Evolutionary conservation across 805 yeast genomes (phyloP).

Genomic region (Wickerhamomyces sydowiorum): DNA sequence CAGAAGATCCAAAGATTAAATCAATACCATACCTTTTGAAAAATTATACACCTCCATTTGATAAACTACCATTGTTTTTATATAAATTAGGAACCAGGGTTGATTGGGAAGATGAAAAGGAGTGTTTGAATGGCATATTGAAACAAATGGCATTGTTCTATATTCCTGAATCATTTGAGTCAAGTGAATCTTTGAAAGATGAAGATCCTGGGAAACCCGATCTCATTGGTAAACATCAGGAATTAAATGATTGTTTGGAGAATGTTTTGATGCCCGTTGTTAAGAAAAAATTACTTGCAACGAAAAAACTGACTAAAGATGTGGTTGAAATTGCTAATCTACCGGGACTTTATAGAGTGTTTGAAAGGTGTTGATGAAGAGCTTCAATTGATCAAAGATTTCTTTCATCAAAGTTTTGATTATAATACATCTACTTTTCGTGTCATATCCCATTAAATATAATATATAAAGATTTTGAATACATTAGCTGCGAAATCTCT

Average conservation of each 20-base stretch:
- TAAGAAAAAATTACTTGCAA: conserved; percentile 59
- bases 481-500: no score
- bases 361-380: conserved; percentile 82
- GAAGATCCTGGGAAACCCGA: conserved; percentile 16
- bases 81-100: conserved; percentile 54
- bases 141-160: conserved; percentile 68
- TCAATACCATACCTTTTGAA: conserved; percentile 66
- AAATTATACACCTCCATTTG: conserved; percentile 54
- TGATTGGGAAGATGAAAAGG: conserved; percentile 61
- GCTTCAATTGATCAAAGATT: no score
- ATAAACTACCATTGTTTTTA: conserved; percentile 63
- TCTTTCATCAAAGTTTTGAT: no score
- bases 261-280: conserved; percentile 59
- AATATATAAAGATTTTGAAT: no score
- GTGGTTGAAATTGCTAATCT: conserved; percentile 84
- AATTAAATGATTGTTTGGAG: conserved; percentile 41
- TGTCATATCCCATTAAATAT: background rate
- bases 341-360: conserved; percentile 86
- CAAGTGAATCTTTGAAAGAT: conserved; percentile 22
- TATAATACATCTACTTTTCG: background rate
- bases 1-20: conserved; percentile 29
- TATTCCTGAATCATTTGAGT: conserved; percentile 49
- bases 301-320: conserved; percentile 42
- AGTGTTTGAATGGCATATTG: conserved; percentile 61
- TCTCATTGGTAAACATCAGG: conserved; percentile 22